phyloP scores from a whole-genome alignment of 495 filamentous ascomycete genomes.

The Xylaria sp. region DNA sequence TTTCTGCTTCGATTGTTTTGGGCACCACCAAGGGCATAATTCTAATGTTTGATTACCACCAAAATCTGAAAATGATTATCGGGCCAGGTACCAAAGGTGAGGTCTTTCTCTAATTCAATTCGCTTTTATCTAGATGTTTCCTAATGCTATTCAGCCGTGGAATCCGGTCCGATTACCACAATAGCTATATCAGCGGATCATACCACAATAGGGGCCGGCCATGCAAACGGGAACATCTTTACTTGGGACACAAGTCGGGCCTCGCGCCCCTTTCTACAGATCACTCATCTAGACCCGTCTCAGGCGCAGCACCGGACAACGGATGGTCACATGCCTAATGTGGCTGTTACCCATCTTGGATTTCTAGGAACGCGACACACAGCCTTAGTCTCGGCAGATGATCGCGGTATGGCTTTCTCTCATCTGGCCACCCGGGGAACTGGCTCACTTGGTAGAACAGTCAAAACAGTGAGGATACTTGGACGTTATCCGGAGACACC shows the following conservation, averaged over 20 bases:
- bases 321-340: conserved; percentile 84
- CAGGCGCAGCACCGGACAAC: conserved; percentile 67
- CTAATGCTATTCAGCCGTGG: conserved; percentile 68
- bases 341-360: conserved; percentile 83
- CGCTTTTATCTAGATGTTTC: conserved; percentile 2
- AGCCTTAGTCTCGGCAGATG: conserved; percentile 96
- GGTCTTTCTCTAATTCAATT: conserved; percentile 26
- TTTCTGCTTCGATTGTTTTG: conserved; percentile 87
- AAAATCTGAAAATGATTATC: conserved; percentile 91
- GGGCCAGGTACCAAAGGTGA: conserved; percentile 92
- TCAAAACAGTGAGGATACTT: conserved; percentile 89
- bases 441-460: conserved; percentile 80
- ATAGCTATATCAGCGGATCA: conserved; percentile 93
- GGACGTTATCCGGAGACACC: conserved; percentile 83
- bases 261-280: conserved; percentile 85
- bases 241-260: conserved; percentile 91
- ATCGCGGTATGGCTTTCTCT: conserved; percentile 96
- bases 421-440: conserved; percentile 92
- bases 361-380: conserved; percentile 97
- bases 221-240: conserved; percentile 90
- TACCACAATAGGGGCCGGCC: conserved; percentile 86
- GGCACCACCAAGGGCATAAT: conserved; percentile 95
- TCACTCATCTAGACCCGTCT: conserved; percentile 73
- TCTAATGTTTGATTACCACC: conserved; percentile 95
- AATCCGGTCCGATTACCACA: conserved; percentile 86